A percentile compares a stretch with the other conserved stretches of the same genome.
These are phyloP conservation scores for Chlorella vulgaris DNA, from an alignment of 139 green algal species.

Conservation along the genomic window DNA sequence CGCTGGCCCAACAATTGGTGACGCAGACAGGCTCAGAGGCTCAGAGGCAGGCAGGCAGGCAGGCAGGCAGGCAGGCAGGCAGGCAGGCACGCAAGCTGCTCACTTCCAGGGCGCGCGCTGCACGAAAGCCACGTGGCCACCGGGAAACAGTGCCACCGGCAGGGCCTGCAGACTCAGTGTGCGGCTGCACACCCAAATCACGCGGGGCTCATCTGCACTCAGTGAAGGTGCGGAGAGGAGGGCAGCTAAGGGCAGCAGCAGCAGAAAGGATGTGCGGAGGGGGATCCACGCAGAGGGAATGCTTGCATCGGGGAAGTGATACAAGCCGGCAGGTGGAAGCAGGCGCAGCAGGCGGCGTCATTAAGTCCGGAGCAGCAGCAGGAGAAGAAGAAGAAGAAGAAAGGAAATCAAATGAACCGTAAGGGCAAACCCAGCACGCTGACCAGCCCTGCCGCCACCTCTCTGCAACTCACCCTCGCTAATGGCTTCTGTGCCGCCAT, in stretches of 20 bases:
- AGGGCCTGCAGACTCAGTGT: conserved; percentile 9
- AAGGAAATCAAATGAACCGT: no score
- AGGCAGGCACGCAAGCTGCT: not conserved
- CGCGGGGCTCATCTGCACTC: conserved; percentile 9
- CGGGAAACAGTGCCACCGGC: conserved; percentile 11
- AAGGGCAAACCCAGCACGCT: no score
- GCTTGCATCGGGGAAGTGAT: no score
- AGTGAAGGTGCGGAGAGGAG: not conserved
- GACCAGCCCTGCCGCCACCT: not conserved
- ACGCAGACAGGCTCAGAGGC: not conserved
- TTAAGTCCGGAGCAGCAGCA: no score
- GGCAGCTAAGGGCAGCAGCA: no score
- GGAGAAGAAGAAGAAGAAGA: no score
- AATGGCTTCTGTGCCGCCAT: not conserved
- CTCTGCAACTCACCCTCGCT: not conserved
- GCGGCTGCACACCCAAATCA: not conserved
- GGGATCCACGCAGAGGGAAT: no score
- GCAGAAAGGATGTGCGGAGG: no score
- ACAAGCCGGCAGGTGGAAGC: no score
- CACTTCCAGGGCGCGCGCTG: conserved; percentile 16
- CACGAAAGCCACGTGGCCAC: conserved; percentile 8
- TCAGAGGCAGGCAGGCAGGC: no score
- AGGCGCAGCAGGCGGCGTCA: no score
- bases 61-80: not conserved
- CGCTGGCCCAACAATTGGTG: not conserved